Percentiles rank a stretch among this genome's conserved stretches.
Conservation (phyloP, 805 yeast species). For the Ogataea salicorniae region DNA sequence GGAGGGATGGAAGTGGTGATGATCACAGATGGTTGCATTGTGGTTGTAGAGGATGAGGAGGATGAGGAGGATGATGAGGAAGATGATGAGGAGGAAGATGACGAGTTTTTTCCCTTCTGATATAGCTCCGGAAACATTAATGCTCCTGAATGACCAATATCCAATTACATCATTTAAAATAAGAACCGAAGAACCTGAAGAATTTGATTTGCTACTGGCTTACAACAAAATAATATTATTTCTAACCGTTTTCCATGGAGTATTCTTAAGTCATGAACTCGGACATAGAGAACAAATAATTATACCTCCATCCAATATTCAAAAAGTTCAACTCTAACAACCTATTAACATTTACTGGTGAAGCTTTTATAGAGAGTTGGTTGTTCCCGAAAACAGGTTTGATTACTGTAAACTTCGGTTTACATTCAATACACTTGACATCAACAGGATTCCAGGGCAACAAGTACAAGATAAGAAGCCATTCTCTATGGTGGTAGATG, state of each 20-base stretch:
- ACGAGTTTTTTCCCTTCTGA: neutral
- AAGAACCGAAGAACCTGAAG: neutral
- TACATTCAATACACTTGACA: neutral
- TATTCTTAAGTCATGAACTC: neutral
- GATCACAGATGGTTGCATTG: slow-evolving; percentile 6
- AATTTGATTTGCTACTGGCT: neutral
- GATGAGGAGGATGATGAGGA: slow-evolving; percentile 9
- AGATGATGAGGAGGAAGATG: slow-evolving; percentile 10
- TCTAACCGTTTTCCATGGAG: neutral
- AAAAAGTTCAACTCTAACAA: neutral
- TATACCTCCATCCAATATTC: neutral
- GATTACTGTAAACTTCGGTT: slow-evolving; percentile 1
- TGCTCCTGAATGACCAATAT: neutral
- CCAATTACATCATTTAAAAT: neutral
- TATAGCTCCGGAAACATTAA: neutral
- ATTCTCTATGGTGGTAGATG: neutral
- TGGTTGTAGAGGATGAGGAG: slow-evolving; percentile 5
- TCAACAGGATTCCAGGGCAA: neutral
- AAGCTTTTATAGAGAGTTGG: slow-evolving; percentile 1
- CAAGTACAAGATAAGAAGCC: neutral
- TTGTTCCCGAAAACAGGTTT: slow-evolving; percentile 2
- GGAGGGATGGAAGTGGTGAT: slow-evolving; percentile 21
- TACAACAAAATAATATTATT: neutral
- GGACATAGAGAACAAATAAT: slow-evolving; percentile 1
- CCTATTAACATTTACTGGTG: neutral